These are phyloP conservation scores for Cymodocea nodosa DNA, from an alignment of 116 monocot genomes.

Conservation along the genomic window DNA sequence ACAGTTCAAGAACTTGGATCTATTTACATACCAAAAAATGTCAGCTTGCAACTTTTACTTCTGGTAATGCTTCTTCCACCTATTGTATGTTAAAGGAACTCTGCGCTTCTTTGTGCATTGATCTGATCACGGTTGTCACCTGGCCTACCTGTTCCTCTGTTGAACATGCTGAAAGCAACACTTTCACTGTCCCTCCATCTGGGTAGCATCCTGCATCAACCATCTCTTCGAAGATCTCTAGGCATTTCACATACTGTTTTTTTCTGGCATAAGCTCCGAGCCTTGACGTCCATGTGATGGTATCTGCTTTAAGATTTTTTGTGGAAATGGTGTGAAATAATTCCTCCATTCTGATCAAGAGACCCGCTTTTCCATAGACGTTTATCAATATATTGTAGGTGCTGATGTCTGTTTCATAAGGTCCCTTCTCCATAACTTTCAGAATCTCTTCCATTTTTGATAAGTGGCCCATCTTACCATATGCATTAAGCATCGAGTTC, in stretches of 20 bases:
- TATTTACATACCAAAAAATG: too few relatives aligned
- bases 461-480: constrained; percentile 48
- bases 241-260: constrained; percentile 57
- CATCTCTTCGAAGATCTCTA: constrained; percentile 88
- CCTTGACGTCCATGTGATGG: constrained; percentile 75
- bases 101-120: too few relatives aligned
- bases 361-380: constrained; percentile 65
- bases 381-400: constrained; percentile 74
- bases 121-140: too few relatives aligned
- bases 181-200: too few relatives aligned
- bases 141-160: too few relatives aligned
- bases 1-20: too few relatives aligned
- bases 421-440: constrained; percentile 35
- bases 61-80: too few relatives aligned
- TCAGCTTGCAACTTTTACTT: too few relatives aligned
- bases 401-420: too few relatives aligned
- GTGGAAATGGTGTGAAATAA: constrained; percentile 24
- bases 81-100: too few relatives aligned
- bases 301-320: constrained; percentile 46
- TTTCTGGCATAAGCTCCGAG: constrained; percentile 64
- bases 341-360: constrained; percentile 64
- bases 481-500: constrained; percentile 81
- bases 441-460: constrained; percentile 70
- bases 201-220: too few relatives aligned
- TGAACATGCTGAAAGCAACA: too few relatives aligned